These are phyloP conservation scores for Penicillium sp. DNA, from an alignment of 2,329 filamentous ascomycete species.

Conservation along the genomic window DNA sequence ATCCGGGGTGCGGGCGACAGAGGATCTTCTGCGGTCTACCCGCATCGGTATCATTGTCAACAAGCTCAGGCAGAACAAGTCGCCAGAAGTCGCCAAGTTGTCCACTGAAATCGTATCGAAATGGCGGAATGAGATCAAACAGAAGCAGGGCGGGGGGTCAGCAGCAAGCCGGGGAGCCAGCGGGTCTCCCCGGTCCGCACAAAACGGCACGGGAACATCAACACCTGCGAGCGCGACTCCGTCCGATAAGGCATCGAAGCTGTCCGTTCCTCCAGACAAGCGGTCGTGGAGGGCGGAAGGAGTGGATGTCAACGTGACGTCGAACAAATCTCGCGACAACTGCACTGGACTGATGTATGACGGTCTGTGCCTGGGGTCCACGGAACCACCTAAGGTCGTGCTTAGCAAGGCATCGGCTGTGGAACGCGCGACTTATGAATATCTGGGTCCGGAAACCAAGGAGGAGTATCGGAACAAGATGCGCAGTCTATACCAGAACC, in stretches of 20 bases:
- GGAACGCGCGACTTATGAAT: slow-evolving; percentile 68
- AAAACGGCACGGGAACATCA: slow-evolving; percentile 44
- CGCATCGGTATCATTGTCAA: slow-evolving; percentile 85
- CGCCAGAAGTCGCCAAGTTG: slow-evolving; percentile 62
- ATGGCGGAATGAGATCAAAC: slow-evolving; percentile 45
- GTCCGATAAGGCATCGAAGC: slow-evolving; percentile 48
- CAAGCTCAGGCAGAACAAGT: slow-evolving; percentile 75
- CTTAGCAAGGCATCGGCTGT: slow-evolving; percentile 62
- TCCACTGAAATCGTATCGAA: slow-evolving; percentile 79
- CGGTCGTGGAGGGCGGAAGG: slow-evolving; percentile 76
- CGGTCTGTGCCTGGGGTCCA: slow-evolving; percentile 69
- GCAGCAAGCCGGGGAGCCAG: slow-evolving; percentile 37
- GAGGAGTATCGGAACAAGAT: slow-evolving; percentile 80
- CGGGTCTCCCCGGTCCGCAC: slow-evolving; percentile 41
- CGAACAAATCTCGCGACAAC: slow-evolving; percentile 67
- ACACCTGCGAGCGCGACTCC: slow-evolving; percentile 48
- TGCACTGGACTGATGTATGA: slow-evolving; percentile 93
- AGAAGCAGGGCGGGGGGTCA: slow-evolving; percentile 40
- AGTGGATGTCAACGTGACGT: slow-evolving; percentile 70
- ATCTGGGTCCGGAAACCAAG: slow-evolving; percentile 63
- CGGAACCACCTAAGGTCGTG: slow-evolving; percentile 56
- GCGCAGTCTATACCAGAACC: slow-evolving; percentile 85
- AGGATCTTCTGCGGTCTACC: slow-evolving; percentile 86
- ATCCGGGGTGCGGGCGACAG: slow-evolving; percentile 72
- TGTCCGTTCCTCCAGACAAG: slow-evolving; percentile 61